Evolutionary conservation across 768 basidiomycete species (phyloP), one percentile per base, ranked within the genome.

Genomic region (Tricholoma saponaceum): DNA sequence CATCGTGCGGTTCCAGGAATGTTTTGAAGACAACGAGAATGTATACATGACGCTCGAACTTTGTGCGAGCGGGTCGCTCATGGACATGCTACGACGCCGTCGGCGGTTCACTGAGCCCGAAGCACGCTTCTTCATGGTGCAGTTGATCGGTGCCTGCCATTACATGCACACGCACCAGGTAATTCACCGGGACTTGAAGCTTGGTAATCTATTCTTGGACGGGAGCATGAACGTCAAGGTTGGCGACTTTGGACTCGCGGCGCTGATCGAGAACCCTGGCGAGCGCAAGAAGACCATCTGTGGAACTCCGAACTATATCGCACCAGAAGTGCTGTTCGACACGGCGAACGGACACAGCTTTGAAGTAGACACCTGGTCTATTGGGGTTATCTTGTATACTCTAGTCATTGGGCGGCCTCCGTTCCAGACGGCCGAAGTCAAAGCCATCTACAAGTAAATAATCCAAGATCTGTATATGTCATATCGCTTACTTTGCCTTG

Each of bases 261-360:
- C 96, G 1, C 82, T 99, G 50, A 96, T 98, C 50, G 95, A 98
- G 76, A 95, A 85, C 68, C 92, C 91, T 10, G 96, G 96, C 0
- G 96, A 98, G 72, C 77, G 96, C 67, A 97, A 98, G 82, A 98
- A 98, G 84, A 99, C 96, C 0, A 97, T 98, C 49, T 98, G 97
- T 63, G 96, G 96, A 1, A 99, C 96, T 0, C 97, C 96, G 1
- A 98, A 99, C 69, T 98, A 99, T 69, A 98, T 99, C 60, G 96
- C 97, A 0, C 97, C 97, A 0, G 96, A 98, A 69, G 95, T 98
- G 22, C 76, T 99, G 62, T 97, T 96, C 69, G 95, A 98, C 69
- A 93, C 90, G 23, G 92, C 87, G 16, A 95, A 94, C 61, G 95
- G 96, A 1, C 96, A 99, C 72, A 95, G 92, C 68, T 99, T 97